Evolutionary conservation across 1,284 basidiomycete species (phyloP).

Genomic region (Cutaneotrichosporon cyanovorans): DNA sequence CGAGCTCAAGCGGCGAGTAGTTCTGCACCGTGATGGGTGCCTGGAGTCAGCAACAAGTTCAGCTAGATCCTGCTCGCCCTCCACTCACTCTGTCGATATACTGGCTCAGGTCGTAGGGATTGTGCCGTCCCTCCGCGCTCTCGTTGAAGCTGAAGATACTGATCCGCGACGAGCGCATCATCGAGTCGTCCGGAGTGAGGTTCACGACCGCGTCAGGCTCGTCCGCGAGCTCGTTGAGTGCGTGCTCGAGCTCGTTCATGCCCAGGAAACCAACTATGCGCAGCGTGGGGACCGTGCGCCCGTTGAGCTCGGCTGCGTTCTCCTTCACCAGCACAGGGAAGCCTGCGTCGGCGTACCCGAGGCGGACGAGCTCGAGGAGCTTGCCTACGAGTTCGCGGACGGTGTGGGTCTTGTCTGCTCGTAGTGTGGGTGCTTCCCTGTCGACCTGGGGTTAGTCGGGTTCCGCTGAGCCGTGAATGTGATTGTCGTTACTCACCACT

Average conservation of each 20-base stretch:
- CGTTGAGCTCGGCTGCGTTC: slow-evolving; percentile 43
- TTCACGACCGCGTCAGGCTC: slow-evolving; percentile 59
- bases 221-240: slow-evolving; percentile 63
- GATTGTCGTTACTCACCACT: slow-evolving; percentile 53
- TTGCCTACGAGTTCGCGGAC: slow-evolving; percentile 38
- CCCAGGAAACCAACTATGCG: slow-evolving; percentile 89
- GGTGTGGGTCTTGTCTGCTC: slow-evolving; percentile 39
- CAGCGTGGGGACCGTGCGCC: slow-evolving; percentile 23
- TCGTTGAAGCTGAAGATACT: slow-evolving; percentile 43
- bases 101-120: slow-evolving; percentile 73
- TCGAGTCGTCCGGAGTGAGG: slow-evolving; percentile 51
- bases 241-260: slow-evolving; percentile 85
- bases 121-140: slow-evolving; percentile 40
- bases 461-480: not conserved
- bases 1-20: slow-evolving; percentile 76
- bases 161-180: slow-evolving; percentile 15
- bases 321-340: slow-evolving; percentile 69
- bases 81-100: slow-evolving; percentile 75
- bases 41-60: slow-evolving; percentile 47
- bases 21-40: slow-evolving; percentile 74
- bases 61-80: not conserved
- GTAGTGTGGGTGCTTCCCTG: slow-evolving; percentile 29
- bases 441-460: slow-evolving; percentile 49
- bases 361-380: slow-evolving; percentile 36
- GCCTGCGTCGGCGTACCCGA: slow-evolving; percentile 58